Conservation (phyloP, 345 rosid species). For the Pistacia atlantica region DNA sequence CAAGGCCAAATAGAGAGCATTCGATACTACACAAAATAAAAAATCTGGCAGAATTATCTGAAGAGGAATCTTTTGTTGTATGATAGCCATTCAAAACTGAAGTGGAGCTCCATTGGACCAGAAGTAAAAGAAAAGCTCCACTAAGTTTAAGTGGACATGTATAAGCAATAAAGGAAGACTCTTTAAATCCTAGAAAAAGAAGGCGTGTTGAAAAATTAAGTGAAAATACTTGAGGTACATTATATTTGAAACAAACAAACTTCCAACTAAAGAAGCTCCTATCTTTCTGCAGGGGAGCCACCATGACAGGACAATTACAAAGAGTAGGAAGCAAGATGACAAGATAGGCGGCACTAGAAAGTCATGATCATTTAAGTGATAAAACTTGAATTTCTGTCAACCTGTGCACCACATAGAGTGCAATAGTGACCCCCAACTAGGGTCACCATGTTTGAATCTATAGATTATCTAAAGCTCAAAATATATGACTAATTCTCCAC, state of each 20-base stretch:
- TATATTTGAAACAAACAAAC: constrained; percentile 14
- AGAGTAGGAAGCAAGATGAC: constrained; percentile 15
- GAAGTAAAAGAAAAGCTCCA: constrained; percentile 13
- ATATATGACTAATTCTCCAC: neutral
- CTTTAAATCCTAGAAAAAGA: constrained; percentile 1
- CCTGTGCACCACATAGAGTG: constrained; percentile 24
- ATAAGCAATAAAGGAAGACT: neutral
- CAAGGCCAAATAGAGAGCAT: constrained; percentile 15
- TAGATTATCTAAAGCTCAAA: neutral
- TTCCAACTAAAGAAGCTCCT: constrained; percentile 13
- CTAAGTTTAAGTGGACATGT: constrained; percentile 12
- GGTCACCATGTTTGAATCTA: constrained; percentile 12
- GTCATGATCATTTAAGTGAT: constrained; percentile 19
- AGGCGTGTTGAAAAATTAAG: neutral
- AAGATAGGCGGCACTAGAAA: constrained; percentile 9
- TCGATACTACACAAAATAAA: neutral
- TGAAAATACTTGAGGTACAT: neutral
- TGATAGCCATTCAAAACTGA: constrained; percentile 1
- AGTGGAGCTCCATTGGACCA: constrained; percentile 26
- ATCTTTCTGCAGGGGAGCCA: constrained; percentile 13
- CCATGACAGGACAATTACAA: constrained; percentile 22
- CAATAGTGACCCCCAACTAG: constrained; percentile 19
- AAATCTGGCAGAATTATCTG: neutral
- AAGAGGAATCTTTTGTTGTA: constrained; percentile 5
- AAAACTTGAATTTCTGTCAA: constrained; percentile 20